Evolutionary conservation across 2,329 filamentous ascomycete species (phyloP).

Genomic region (Lasiodiplodia sp.): DNA sequence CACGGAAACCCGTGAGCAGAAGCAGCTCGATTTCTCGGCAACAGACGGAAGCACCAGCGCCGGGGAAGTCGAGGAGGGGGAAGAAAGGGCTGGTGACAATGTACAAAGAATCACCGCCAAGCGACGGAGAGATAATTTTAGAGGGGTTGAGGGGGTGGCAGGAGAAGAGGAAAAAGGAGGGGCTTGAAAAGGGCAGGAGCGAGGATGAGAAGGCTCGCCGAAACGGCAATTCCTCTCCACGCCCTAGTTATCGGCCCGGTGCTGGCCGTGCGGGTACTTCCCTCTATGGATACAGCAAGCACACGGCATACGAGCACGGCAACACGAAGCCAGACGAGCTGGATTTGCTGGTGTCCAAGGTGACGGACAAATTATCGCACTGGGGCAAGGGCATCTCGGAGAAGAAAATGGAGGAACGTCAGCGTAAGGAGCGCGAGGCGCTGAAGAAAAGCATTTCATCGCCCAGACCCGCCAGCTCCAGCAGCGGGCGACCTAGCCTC

Average conservation of each 20-base stretch:
- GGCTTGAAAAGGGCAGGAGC: conserved; percentile 23
- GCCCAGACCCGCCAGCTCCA: not conserved
- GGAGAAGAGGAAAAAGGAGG: not conserved
- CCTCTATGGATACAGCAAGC: not conserved
- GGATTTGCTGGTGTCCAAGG: conserved; percentile 4
- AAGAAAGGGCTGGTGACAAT: not conserved
- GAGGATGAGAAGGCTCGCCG: not conserved
- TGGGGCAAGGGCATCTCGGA: conserved; percentile 12
- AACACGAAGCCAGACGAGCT: not conserved
- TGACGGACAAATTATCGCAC: conserved; percentile 14
- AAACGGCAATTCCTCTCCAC: not conserved
- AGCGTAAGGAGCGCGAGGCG: conserved; percentile 8
- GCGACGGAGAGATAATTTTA: conserved; percentile 2
- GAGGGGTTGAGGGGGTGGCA: conserved; percentile 2
- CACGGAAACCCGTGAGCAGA: not conserved
- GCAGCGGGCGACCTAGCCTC: not conserved
- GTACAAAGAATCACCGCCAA: conserved; percentile 1
- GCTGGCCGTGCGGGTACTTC: not conserved
- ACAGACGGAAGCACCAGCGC: not conserved
- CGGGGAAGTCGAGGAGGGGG: not conserved
- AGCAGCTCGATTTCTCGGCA: not conserved
- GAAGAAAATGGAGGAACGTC: conserved; percentile 3
- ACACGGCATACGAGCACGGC: not conserved
- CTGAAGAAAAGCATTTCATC: conserved; percentile 14
- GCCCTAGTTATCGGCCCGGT: not conserved